phyloP scores from a whole-genome alignment of 805 yeast species.

The Schwanniomyces pseudopolymorphus region DNA sequence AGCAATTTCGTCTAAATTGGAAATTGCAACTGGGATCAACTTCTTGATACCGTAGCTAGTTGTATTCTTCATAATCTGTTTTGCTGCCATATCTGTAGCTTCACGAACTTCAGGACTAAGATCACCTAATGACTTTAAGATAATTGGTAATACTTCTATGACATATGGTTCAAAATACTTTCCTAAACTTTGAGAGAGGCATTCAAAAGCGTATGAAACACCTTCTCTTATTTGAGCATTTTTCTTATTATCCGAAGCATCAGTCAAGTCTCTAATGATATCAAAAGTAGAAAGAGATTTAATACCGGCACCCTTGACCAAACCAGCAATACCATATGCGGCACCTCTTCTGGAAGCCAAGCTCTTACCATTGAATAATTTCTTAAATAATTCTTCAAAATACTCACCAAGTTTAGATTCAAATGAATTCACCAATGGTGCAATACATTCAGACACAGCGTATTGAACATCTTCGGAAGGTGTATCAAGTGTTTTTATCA shows the following conservation, averaged over 20 bases:
- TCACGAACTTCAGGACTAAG: conserved; percentile 79
- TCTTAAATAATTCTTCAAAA: conserved; percentile 57
- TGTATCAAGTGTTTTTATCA: conserved; percentile 73
- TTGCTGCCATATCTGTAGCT: conserved; percentile 85
- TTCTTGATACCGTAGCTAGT: conserved; percentile 90
- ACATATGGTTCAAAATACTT: conserved; percentile 91
- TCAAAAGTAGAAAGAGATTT: conserved; percentile 73
- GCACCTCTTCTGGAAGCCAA: conserved; percentile 79
- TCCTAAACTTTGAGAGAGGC: conserved; percentile 75
- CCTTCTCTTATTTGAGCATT: conserved; percentile 77
- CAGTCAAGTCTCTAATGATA: conserved; percentile 68
- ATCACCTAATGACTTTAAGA: conserved; percentile 84
- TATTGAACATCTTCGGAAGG: conserved; percentile 89
- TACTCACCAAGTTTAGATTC: conserved; percentile 50
- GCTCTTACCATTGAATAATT: conserved; percentile 52
- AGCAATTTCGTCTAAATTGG: conserved; percentile 80
- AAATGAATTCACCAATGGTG: conserved; percentile 72
- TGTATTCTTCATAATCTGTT: conserved; percentile 83
- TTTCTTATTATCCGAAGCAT: conserved; percentile 86
- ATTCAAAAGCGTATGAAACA: conserved; percentile 82
- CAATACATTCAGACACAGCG: conserved; percentile 82
- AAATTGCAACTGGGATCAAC: conserved; percentile 86
- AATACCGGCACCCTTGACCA: conserved; percentile 88
- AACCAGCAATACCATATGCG: conserved; percentile 94
- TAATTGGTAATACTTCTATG: conserved; percentile 78